These are phyloP conservation scores for Pholiota molesta DNA, from an alignment of 768 basidiomycete species.

Conservation along the genomic window DNA sequence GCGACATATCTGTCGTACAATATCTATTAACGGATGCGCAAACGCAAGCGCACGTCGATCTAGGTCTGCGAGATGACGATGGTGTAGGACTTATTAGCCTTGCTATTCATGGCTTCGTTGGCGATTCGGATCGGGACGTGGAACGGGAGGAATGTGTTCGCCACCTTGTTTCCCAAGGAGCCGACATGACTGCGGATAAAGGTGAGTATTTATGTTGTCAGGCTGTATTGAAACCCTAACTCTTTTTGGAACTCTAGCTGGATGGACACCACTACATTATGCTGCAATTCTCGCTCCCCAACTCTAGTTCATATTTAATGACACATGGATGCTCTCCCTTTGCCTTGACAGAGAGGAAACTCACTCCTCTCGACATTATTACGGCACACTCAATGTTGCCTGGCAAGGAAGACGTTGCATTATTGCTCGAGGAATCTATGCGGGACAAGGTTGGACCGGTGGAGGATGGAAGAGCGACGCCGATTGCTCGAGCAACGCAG, in stretches of 20 bases:
- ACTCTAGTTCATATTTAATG: slow-evolving; percentile 92
- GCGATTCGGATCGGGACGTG: slow-evolving; percentile 79
- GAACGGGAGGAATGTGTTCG: slow-evolving; percentile 92
- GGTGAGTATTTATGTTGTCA: slow-evolving; percentile 40
- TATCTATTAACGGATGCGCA: slow-evolving; percentile 72
- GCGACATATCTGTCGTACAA: slow-evolving; percentile 71
- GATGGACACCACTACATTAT: slow-evolving; percentile 95
- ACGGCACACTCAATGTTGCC: slow-evolving; percentile 81
- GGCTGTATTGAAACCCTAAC: background rate
- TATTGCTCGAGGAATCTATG: slow-evolving; percentile 91
- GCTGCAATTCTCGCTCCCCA: slow-evolving; percentile 88
- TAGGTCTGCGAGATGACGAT: slow-evolving; percentile 79
- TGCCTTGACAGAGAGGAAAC: slow-evolving; percentile 70
- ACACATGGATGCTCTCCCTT: slow-evolving; percentile 90
- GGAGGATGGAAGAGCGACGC: slow-evolving; percentile 75
- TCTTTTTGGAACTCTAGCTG: slow-evolving; percentile 52
- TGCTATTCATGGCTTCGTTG: slow-evolving; percentile 80
- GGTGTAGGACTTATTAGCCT: slow-evolving; percentile 80
- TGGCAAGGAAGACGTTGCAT: slow-evolving; percentile 81
- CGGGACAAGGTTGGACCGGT: slow-evolving; percentile 82
- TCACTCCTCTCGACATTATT: slow-evolving; percentile 90
- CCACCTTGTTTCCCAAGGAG: slow-evolving; percentile 77
- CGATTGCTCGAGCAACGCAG: slow-evolving; percentile 58
- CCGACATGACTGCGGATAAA: slow-evolving; percentile 67
- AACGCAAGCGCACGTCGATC: slow-evolving; percentile 68